These are phyloP conservation scores for Clonostachys rhizophaga DNA, from an alignment of 2,329 filamentous ascomycete genomes.

Conservation along the genomic window DNA sequence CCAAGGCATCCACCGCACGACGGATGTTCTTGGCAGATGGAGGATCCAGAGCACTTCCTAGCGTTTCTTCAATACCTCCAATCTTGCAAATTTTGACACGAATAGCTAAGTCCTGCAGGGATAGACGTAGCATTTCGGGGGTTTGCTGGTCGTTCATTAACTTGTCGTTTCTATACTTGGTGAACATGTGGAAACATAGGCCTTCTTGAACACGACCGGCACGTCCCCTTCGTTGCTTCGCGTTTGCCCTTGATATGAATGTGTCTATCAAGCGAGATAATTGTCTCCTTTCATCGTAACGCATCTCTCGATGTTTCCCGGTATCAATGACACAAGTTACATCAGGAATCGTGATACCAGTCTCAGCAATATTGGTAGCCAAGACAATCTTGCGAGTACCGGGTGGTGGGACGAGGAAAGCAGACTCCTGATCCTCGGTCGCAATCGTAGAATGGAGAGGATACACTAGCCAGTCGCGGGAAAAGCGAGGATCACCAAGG, in stretches of 20 bases:
- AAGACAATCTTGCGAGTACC: slow-evolving; percentile 90
- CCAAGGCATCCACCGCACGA: slow-evolving; percentile 83
- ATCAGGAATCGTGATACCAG: slow-evolving; percentile 96
- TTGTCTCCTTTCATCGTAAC: slow-evolving; percentile 90
- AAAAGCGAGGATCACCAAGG: slow-evolving; percentile 70
- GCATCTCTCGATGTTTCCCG: slow-evolving; percentile 96
- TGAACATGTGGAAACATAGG: slow-evolving; percentile 94
- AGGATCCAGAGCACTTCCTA: slow-evolving; percentile 83
- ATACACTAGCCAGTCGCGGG: slow-evolving; percentile 76
- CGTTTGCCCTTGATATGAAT: slow-evolving; percentile 93
- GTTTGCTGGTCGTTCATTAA: slow-evolving; percentile 89
- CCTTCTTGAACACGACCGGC: slow-evolving; percentile 94
- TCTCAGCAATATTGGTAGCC: slow-evolving; percentile 97
- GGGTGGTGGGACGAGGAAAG: slow-evolving; percentile 78
- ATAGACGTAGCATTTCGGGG: slow-evolving; percentile 91
- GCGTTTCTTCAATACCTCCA: slow-evolving; percentile 85
- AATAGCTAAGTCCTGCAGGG: slow-evolving; percentile 90
- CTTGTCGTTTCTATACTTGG: slow-evolving; percentile 80
- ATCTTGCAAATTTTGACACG: slow-evolving; percentile 97
- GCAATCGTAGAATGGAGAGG: slow-evolving; percentile 92
- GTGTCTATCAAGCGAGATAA: slow-evolving; percentile 87
- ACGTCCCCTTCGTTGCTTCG: slow-evolving; percentile 89
- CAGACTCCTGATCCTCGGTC: slow-evolving; percentile 92
- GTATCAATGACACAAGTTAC: slow-evolving; percentile 96
- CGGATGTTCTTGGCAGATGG: slow-evolving; percentile 90